Percentiles rank a stretch among this genome's conserved stretches.
phyloP scores from a whole-genome alignment of 345 rosid genomes.

The Aquilaria sinensis region DNA sequence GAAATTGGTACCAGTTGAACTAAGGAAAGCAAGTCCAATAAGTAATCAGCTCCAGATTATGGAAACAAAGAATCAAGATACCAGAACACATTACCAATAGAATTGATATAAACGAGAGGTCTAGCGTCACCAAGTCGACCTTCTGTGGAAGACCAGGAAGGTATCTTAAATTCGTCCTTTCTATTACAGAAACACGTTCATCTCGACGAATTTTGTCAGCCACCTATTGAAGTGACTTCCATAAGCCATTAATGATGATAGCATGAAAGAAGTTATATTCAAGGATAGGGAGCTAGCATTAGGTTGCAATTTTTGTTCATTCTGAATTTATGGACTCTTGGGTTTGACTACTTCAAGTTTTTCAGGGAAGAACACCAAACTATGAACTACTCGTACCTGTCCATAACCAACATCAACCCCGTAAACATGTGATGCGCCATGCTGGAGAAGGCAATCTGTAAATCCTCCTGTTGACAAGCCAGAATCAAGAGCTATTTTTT shows the following conservation, averaged over 20 bases:
- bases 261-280: no score
- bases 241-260: slow-evolving; percentile 6
- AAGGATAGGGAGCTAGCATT: no score
- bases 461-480: slow-evolving; percentile 97
- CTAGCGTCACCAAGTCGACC: slow-evolving; percentile 91
- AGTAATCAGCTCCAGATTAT: not conserved
- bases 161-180: slow-evolving; percentile 84
- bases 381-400: slow-evolving; percentile 43
- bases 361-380: no score
- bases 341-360: no score
- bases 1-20: not conserved
- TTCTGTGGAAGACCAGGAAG: slow-evolving; percentile 74
- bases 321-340: no score
- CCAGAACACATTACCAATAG: slow-evolving; percentile 48
- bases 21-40: not conserved
- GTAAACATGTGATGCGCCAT: slow-evolving; percentile 86
- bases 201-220: slow-evolving; percentile 83
- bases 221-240: slow-evolving; percentile 39
- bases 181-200: slow-evolving; percentile 67
- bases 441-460: slow-evolving; percentile 90
- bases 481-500: slow-evolving; percentile 90
- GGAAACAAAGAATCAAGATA: not conserved
- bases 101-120: slow-evolving; percentile 93
- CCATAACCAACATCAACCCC: slow-evolving; percentile 98
- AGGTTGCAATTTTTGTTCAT: no score